Percentiles rank a stretch among this genome's conserved stretches.
Evolutionary conservation across 2,329 filamentous ascomycete species (phyloP).

Genomic region (Dactylonectria estremocensis): DNA sequence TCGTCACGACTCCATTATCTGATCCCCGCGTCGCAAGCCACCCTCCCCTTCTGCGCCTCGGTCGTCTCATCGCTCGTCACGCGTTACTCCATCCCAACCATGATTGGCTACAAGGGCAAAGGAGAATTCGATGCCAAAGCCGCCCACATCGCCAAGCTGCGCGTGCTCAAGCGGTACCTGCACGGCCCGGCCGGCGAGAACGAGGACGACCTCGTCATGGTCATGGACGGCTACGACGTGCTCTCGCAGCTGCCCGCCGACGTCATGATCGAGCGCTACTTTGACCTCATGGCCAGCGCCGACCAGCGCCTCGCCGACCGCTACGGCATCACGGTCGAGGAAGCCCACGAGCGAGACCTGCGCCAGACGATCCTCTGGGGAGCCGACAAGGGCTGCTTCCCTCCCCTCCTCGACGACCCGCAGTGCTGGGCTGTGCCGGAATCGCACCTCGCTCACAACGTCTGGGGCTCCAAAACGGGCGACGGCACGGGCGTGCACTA

Average conservation of each 20-base stretch:
- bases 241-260: conserved; percentile 44
- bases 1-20: conserved; percentile 41
- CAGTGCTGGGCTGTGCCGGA: conserved; percentile 41
- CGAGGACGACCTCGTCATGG: conserved; percentile 41
- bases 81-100: conserved; percentile 41
- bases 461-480: conserved; percentile 37
- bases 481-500: conserved; percentile 24
- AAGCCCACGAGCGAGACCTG: conserved; percentile 34
- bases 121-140: conserved; percentile 34
- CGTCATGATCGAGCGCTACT: conserved; percentile 44
- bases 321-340: conserved; percentile 35
- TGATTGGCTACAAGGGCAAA: conserved; percentile 41
- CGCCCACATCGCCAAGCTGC: conserved; percentile 43
- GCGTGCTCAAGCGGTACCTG: conserved; percentile 36
- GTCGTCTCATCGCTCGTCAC: conserved; percentile 41
- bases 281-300: conserved; percentile 26
- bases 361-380: conserved; percentile 44
- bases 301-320: conserved; percentile 42
- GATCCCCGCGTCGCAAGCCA: conserved; percentile 36
- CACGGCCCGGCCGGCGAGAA: conserved; percentile 15
- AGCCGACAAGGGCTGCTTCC: conserved; percentile 44
- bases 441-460: conserved; percentile 35
- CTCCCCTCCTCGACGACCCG: conserved; percentile 25
- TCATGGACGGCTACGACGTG: conserved; percentile 45
- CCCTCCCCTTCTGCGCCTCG: conserved; percentile 35